Conservation (phyloP, 129 eudicot genomes). For the Tanacetum coccineum region DNA sequence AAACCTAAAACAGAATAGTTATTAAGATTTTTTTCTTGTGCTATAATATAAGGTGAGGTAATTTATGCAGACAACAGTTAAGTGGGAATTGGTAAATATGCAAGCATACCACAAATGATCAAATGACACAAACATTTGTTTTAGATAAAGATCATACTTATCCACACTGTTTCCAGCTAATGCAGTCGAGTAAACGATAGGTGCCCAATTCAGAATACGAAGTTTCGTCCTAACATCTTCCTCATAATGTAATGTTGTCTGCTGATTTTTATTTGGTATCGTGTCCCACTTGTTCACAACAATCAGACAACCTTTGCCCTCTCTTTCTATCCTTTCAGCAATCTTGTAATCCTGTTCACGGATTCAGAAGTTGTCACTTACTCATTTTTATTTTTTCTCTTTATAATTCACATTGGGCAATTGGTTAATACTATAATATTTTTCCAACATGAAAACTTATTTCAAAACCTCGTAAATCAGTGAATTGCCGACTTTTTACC, state of each 20-base stretch:
- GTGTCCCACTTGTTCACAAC: constrained; percentile 99
- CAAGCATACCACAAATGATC: not conserved
- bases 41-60: too few species aligned
- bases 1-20: too few species aligned
- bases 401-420: not conserved
- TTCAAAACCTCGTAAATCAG: constrained; percentile 3
- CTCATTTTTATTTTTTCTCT: too few species aligned
- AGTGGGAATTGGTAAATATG: too few species aligned
- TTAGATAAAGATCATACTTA: constrained; percentile 41
- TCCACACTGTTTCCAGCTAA: constrained; percentile 81
- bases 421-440: not conserved
- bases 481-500: constrained; percentile 38
- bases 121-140: not conserved
- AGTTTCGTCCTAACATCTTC: constrained; percentile 92
- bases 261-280: constrained; percentile 88
- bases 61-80: too few species aligned
- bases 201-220: constrained; percentile 94
- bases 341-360: constrained; percentile 74
- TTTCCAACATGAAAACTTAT: constrained; percentile 1
- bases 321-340: constrained; percentile 93
- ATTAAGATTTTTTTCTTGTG: too few species aligned
- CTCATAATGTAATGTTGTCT: constrained; percentile 74
- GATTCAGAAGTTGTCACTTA: not conserved
- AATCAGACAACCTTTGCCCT: constrained; percentile 96
- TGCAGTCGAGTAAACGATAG: constrained; percentile 94